These are phyloP conservation scores for Davidsoniella virescens DNA, from an alignment of 2,329 filamentous ascomycete genomes.

Conservation along the genomic window DNA sequence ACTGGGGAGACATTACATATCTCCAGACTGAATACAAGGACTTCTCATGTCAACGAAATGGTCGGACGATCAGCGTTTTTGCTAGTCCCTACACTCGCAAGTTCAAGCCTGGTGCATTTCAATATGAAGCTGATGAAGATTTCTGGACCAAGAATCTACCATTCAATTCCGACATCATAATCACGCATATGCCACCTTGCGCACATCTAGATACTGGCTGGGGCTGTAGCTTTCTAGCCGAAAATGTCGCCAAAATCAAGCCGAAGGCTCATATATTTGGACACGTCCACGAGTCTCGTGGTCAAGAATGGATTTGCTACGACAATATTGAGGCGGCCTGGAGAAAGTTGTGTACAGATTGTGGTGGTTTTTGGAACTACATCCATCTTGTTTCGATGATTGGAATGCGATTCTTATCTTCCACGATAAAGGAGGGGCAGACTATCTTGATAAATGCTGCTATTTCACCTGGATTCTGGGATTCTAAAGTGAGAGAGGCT, in stretches of 20 bases:
- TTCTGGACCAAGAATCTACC: conserved; percentile 18
- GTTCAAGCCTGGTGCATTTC: conserved; percentile 26
- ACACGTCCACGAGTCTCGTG: conserved; percentile 38
- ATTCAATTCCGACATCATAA: conserved; percentile 20
- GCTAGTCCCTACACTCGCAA: conserved; percentile 20
- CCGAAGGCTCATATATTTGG: conserved; percentile 11
- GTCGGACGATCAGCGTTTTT: conserved; percentile 5
- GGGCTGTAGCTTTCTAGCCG: conserved; percentile 19
- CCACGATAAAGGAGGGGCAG: neutral
- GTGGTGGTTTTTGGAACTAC: too few species aligned
- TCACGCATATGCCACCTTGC: conserved; percentile 25
- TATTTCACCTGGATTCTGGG: conserved; percentile 2
- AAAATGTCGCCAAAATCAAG: conserved; percentile 1
- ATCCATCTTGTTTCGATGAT: too few species aligned
- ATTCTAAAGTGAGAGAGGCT: neutral
- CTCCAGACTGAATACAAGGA: conserved; percentile 53
- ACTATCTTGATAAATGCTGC: conserved; percentile 8
- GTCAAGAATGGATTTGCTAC: conserved; percentile 53
- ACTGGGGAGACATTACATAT: conserved; percentile 57
- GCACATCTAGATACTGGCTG: conserved; percentile 22
- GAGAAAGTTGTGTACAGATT: too few species aligned
- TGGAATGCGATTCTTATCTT: too few species aligned
- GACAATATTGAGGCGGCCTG: conserved; percentile 49
- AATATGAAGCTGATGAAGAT: conserved; percentile 21
- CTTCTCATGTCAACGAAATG: conserved; percentile 33